Evolutionary conservation across 2,329 filamentous ascomycete genomes (phyloP).

Genomic region (Lizonia empirigonia): DNA sequence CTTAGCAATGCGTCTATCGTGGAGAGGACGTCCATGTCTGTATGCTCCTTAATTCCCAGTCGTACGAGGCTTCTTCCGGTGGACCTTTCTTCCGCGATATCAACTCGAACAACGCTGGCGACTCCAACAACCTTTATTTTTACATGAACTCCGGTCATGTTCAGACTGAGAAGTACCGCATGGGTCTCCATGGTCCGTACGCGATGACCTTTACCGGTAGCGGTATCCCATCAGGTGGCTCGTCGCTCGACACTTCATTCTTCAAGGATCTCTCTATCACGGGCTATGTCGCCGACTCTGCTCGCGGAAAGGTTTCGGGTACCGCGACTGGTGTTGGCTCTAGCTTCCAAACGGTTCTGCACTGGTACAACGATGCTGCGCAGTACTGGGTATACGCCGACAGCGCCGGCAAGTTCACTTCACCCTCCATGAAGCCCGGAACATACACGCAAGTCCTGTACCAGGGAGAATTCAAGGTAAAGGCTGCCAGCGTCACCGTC

Average conservation of each 20-base stretch:
- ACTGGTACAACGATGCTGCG: conserved; percentile 67
- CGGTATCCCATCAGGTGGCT: conserved; percentile 56
- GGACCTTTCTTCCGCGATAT: conserved; percentile 69
- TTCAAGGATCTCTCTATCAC: conserved; percentile 63
- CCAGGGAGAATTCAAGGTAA: conserved; percentile 63
- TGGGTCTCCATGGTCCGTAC: conserved; percentile 70
- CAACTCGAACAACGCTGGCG: conserved; percentile 67
- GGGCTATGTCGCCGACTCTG: conserved; percentile 62
- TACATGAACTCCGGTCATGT: conserved; percentile 71
- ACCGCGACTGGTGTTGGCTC: conserved; percentile 63
- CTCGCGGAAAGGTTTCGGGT: conserved; percentile 65
- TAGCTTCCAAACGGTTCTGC: conserved; percentile 62
- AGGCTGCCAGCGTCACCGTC: conserved; percentile 53
- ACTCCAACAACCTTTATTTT: conserved; percentile 65
- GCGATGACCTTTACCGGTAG: conserved; percentile 65
- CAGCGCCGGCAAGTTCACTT: conserved; percentile 63
- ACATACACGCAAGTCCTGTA: conserved; percentile 72
- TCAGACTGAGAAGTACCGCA: conserved; percentile 63
- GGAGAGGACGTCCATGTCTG: conserved; percentile 62
- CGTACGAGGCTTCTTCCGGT: conserved; percentile 67
- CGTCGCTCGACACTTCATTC: conserved; percentile 60
- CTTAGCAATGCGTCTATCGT: conserved; percentile 64
- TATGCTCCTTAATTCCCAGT: conserved; percentile 60
- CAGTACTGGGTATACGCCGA: conserved; percentile 70
- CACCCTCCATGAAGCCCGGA: conserved; percentile 69